Percentiles rank a stretch among this genome's conserved stretches.
phyloP scores from a whole-genome alignment of 352 stramenopile genomes.

The Discostella stelligera region DNA sequence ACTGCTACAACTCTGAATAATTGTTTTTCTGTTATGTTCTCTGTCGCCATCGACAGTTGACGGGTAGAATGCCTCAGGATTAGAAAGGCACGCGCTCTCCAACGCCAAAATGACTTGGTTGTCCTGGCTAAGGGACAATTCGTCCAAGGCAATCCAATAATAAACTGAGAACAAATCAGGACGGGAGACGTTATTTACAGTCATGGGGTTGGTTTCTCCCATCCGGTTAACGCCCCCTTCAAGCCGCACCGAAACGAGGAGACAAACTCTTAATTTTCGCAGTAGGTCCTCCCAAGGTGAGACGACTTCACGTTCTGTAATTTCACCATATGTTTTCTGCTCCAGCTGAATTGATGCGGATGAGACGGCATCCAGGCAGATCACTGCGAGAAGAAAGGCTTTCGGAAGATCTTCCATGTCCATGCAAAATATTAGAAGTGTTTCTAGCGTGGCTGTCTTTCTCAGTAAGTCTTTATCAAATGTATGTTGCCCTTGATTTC shows the following conservation, averaged over 20 bases:
- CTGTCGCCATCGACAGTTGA: slow-evolving; percentile 58
- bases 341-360: slow-evolving; percentile 60
- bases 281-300: slow-evolving; percentile 62
- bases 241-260: slow-evolving; percentile 67
- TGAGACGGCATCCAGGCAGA: slow-evolving; percentile 61
- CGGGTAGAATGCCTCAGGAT: slow-evolving; percentile 61
- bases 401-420: slow-evolving; percentile 66
- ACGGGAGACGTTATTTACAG: slow-evolving; percentile 56
- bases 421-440: slow-evolving; percentile 61
- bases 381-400: slow-evolving; percentile 67
- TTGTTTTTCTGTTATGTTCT: slow-evolving; percentile 20
- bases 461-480: slow-evolving; percentile 15
- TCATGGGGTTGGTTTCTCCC: slow-evolving; percentile 59
- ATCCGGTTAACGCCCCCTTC: slow-evolving; percentile 49
- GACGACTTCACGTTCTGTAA: slow-evolving; percentile 43
- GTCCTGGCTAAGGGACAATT: slow-evolving; percentile 66
- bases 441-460: slow-evolving; percentile 37
- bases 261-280: slow-evolving; percentile 67
- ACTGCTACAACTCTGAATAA: slow-evolving; percentile 39
- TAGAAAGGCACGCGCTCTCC: slow-evolving; percentile 65
- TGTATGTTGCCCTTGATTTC: slow-evolving; percentile 17
- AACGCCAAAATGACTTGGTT: slow-evolving; percentile 54
- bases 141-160: slow-evolving; percentile 70
- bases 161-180: slow-evolving; percentile 67
- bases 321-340: slow-evolving; percentile 67